phyloP scores from a whole-genome alignment of 208 protist species.

The Trypanosoma avium region DNA sequence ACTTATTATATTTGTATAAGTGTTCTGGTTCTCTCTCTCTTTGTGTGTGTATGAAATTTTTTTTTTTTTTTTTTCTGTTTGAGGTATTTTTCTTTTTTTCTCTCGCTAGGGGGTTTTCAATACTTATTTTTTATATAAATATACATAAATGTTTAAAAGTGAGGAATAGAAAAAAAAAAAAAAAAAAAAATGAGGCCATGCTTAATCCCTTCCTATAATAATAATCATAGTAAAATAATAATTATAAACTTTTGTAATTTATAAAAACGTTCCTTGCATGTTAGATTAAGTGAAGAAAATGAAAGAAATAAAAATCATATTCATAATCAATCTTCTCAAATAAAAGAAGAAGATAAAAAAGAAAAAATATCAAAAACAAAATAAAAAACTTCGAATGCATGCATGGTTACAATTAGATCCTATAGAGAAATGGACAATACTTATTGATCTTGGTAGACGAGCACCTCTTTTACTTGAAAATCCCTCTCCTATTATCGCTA shows the following conservation, averaged over 20 bases:
- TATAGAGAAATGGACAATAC: conserved; percentile 68
- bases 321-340: neutral
- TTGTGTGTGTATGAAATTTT: too few species aligned
- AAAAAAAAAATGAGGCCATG: neutral
- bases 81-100: neutral
- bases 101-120: neutral
- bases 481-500: too few species aligned
- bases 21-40: neutral
- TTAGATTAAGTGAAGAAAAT: too few species aligned
- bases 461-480: conserved; percentile 48
- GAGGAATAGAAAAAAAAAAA: neutral
- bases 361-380: neutral
- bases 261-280: too few species aligned
- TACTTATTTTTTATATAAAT: neutral
- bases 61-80: conserved; percentile 13
- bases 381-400: neutral
- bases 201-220: too few species aligned
- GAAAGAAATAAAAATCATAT: neutral
- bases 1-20: too few species aligned
- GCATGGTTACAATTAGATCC: conserved; percentile 66
- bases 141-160: too few species aligned
- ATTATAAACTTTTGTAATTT: too few species aligned
- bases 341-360: neutral
- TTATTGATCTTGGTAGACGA: conserved; percentile 64
- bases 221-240: too few species aligned